A percentile compares a stretch with the other conserved stretches of the same genome.
Conservation (phyloP, 129 eudicot species). For the carrot (Daucus carota) region DNA sequence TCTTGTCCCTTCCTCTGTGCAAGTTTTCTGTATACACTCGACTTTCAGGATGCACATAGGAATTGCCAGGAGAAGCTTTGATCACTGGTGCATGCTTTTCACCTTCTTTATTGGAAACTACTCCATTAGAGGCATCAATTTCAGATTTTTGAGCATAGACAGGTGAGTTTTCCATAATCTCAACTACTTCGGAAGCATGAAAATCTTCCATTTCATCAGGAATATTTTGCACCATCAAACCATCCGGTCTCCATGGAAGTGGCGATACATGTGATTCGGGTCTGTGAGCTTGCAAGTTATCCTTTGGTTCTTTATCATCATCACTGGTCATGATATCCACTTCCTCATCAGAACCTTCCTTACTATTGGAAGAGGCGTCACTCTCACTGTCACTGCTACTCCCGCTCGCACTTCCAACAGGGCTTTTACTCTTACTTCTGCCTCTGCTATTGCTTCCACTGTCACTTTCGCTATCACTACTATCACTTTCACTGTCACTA, state of each 20-base stretch:
- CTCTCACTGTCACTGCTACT: constrained; percentile 89
- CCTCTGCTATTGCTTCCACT: constrained; percentile 51
- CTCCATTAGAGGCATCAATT: constrained; percentile 18
- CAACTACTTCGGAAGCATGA: constrained; percentile 42
- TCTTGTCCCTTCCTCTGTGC: constrained; percentile 22
- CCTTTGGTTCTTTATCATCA: constrained; percentile 68
- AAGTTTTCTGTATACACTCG: constrained; percentile 13
- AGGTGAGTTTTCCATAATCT: constrained; percentile 50
- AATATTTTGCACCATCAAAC: constrained; percentile 26
- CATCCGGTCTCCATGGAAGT: constrained; percentile 27
- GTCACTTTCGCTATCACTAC: constrained; percentile 62
- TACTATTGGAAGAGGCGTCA: constrained; percentile 89
- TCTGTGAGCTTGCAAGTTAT: constrained; percentile 22
- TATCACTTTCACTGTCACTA: constrained; percentile 72
- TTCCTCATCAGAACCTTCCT: constrained; percentile 88
- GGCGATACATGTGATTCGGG: constrained; percentile 21
- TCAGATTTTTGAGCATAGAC: constrained; percentile 36
- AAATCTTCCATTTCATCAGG: constrained; percentile 44
- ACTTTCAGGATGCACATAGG: constrained; percentile 30
- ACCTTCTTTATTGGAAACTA: constrained; percentile 30
- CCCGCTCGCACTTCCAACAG: constrained; percentile 61
- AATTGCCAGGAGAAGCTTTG: constrained; percentile 17
- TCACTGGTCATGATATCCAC: constrained; percentile 88
- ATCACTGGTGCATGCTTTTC: constrained; percentile 35
- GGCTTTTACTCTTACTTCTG: constrained; percentile 40